Base-by-base conservation (phyloP, 805 yeast species). In the Pichia cabralensis region DNA sequence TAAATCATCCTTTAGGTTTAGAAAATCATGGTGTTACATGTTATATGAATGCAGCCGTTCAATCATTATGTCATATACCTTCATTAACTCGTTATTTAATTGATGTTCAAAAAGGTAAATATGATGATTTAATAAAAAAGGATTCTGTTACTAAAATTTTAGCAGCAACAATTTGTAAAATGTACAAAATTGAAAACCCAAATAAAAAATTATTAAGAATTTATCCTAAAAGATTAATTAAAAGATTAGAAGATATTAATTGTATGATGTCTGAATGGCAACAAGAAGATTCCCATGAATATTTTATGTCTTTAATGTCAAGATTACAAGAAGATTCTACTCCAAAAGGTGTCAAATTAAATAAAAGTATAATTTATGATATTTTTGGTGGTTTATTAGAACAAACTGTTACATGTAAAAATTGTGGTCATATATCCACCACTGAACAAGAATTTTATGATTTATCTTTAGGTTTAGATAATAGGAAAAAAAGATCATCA, bases 201-300 rank as follows among this genome's bases (percentile, higher is more conserved):
- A 54, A 55, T 38, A 53, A 49, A 30, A 55, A 52, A 26, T 53
- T 61, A 33, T 62, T 66, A 40, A 74, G 69, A 48, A 65, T 85
- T 35, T 81, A 81, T 58, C 97, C 95, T 8, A 75, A 75, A 46
- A 74, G 71, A 49, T 65, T 86, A 47, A 78, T 83, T 39, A 66
- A 67, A 33, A 67, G 85, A 44, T 62, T 83, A 38, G 82, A 71
- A 32, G 95, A 84, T 48, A 84, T 89, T 48, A 86, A 86, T 57
- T 84, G 95, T 54, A 83, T 84, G 95, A 85, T 88, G 95, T 76
- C 86, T 29, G 92, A 79, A 55, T 88, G 95, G 95, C 88, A 85
- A 58, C 98, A 92, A 56, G 97, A 92, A 58, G 98, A 92, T 58
- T 81, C 95, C 1, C 98, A 92, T 58, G 98, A 92, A 59, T 92